Conservation (phyloP, 1,284 basidiomycete genomes). For the Ceratobasidium sp. region DNA sequence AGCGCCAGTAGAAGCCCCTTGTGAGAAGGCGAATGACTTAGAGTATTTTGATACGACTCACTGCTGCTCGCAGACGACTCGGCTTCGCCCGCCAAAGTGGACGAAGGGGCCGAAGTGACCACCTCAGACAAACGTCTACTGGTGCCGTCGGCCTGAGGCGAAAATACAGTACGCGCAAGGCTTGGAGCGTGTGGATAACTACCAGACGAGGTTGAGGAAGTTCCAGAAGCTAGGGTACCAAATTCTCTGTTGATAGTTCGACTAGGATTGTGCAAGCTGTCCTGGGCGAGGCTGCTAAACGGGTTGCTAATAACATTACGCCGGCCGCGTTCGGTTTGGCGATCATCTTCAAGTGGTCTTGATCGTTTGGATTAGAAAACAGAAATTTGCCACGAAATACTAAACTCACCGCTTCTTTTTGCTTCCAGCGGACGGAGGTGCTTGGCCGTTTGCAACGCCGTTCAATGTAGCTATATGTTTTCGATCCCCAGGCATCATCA, state of each 20-base stretch:
- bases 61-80: no score
- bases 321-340: background rate
- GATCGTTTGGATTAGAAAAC: background rate
- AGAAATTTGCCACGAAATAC: background rate
- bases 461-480: background rate
- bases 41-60: no score
- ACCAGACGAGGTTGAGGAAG: background rate
- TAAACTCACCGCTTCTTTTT: constrained; percentile 16
- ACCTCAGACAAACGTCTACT: background rate
- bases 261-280: background rate
- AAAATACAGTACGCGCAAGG: background rate
- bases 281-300: background rate
- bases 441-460: background rate
- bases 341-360: background rate
- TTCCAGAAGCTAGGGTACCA: background rate
- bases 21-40: no score
- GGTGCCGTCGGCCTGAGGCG: background rate
- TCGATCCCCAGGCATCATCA: constrained; percentile 6
- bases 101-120: no score
- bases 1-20: no score
- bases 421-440: background rate
- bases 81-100: no score
- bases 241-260: background rate
- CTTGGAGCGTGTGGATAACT: no score
- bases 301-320: background rate